These are phyloP conservation scores for Ambrosiella xylebori DNA, from an alignment of 2,329 filamentous ascomycete genomes.

Conservation along the genomic window DNA sequence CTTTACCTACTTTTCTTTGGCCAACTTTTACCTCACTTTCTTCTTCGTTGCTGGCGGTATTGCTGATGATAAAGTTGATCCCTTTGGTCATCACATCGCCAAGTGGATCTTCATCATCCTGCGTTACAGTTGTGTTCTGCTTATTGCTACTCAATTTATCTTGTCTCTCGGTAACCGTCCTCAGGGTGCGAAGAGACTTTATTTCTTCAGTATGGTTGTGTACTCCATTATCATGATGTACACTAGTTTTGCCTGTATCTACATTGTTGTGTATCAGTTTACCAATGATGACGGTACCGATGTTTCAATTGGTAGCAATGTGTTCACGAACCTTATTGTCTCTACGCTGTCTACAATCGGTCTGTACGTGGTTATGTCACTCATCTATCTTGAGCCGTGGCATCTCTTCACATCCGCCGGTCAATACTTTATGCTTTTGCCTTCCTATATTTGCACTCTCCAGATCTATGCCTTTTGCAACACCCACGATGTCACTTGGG, in stretches of 20 bases:
- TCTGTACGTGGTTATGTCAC: conserved; percentile 89
- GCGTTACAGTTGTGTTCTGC: conserved; percentile 66
- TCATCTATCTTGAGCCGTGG: conserved; percentile 95
- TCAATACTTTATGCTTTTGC: conserved; percentile 86
- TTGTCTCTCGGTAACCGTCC: conserved; percentile 90
- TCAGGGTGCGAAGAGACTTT: conserved; percentile 84
- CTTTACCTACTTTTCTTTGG: conserved; percentile 95
- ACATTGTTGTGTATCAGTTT: conserved; percentile 75
- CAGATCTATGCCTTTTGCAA: conserved; percentile 99
- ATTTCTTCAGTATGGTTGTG: conserved; percentile 72
- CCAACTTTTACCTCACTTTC: conserved; percentile 98
- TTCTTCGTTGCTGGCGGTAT: conserved; percentile 93
- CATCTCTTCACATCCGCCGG: conserved; percentile 89
- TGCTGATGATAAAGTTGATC: conserved; percentile 61
- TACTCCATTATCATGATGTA: conserved; percentile 92
- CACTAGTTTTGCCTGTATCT: conserved; percentile 75
- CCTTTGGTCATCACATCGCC: conserved; percentile 77
- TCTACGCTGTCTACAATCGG: conserved; percentile 79
- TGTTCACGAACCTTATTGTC: conserved; percentile 90
- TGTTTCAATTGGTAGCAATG: conserved; percentile 58
- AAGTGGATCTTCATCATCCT: conserved; percentile 73
- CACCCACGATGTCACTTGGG: conserved; percentile 99
- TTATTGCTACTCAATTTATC: conserved; percentile 92
- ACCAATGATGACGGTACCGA: conserved; percentile 29
- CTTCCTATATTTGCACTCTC: conserved; percentile 87